Base-by-base conservation (phyloP, 106 monocot species). In the Apostasia shenzhenica region DNA sequence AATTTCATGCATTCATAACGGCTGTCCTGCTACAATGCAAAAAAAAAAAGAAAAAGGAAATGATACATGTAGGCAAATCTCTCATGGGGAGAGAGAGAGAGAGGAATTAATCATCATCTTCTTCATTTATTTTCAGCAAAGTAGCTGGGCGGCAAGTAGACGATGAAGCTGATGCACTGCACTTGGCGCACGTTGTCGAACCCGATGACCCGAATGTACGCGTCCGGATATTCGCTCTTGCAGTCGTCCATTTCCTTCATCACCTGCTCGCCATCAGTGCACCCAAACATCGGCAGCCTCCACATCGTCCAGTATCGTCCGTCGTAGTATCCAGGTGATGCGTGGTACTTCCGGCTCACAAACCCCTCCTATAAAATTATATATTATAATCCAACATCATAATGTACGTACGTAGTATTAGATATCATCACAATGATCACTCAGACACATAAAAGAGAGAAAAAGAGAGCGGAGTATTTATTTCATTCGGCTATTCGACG, bases 231-330 rank as follows among this genome's bases (percentile, higher is more conserved):
- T 68, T 74, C 83, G 73, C 78, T 80, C 69, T 75, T 81, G 71
- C 67, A 72, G 44, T 72, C 80, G 49, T 69, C 57, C 5, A 87
- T 2, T 63, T 87, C 87, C 53, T 61, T 81, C 61, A 44, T 44
- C 41, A 87, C 87, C 68, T 87, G 80, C 5, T 48, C 3, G 11
- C 83, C 54, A 40, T 83, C 87, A 12, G 68, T 83, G 87, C 80
- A 81, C 3, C 87, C 87, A 59, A 83, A 87, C 87, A 87, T 83
- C 8, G 87, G 83, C 52, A 87, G 80, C 78, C 83, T 87, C 87
- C 83, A 87, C 83, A 87, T 87, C 7, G 87, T 87, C 87, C 87
- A 87, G 83, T 87, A 87, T 13, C 87, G 80, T 1, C 83, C 87
- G 59, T 87, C 87, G 63, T 87, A 87, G 79, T 87, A 87, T 41